phyloP scores from a whole-genome alignment of 169 alveolate species.

The Plasmodium gonderi region DNA sequence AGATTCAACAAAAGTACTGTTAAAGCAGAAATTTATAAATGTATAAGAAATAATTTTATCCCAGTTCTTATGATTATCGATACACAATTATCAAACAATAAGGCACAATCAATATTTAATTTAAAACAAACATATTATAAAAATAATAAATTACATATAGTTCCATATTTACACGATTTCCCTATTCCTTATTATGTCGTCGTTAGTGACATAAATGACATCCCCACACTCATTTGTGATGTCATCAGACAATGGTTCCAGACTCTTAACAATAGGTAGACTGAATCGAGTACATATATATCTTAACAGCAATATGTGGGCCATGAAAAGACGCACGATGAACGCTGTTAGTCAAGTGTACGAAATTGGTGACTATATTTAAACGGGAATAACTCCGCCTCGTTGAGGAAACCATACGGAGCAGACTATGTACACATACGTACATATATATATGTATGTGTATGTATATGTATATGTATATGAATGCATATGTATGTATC shows the following conservation, averaged over 20 bases:
- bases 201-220: slow-evolving; percentile 88
- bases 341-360: too few species aligned
- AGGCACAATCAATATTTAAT: slow-evolving; percentile 87
- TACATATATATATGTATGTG: not conserved
- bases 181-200: slow-evolving; percentile 96
- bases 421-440: not conserved
- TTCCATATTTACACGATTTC: slow-evolving; percentile 94
- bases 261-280: slow-evolving; percentile 37
- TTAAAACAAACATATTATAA: slow-evolving; percentile 86
- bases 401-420: too few species aligned
- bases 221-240: slow-evolving; percentile 89
- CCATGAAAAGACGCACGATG: too few species aligned
- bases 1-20: slow-evolving; percentile 95
- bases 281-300: not conserved
- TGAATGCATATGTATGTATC: not conserved
- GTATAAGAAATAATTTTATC: slow-evolving; percentile 88
- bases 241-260: slow-evolving; percentile 86
- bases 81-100: slow-evolving; percentile 71
- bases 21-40: slow-evolving; percentile 88
- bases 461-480: not conserved
- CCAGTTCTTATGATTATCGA: slow-evolving; percentile 93
- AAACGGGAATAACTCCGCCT: too few species aligned
- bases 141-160: slow-evolving; percentile 90
- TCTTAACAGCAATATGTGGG: too few species aligned
- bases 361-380: too few species aligned